Evolutionary conservation across 345 rosid genomes (phyloP).

Genomic region (Capsella bursapastoris): DNA sequence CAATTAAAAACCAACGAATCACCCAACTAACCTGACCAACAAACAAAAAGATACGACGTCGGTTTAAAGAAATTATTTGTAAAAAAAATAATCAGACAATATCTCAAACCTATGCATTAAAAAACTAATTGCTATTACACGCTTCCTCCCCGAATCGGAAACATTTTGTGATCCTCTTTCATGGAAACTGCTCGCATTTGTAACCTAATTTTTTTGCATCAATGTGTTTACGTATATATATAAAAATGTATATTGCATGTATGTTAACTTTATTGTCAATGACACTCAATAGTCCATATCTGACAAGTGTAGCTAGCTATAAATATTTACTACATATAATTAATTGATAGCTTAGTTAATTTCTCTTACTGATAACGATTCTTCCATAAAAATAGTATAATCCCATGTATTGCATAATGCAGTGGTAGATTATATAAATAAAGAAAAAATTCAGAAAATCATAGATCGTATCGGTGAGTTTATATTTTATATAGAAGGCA

Average conservation of each 20-base stretch:
- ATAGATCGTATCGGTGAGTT: slow-evolving; percentile 29
- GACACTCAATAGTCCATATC: background rate
- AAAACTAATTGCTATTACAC: slow-evolving; percentile 33
- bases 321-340: background rate
- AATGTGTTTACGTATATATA: background rate
- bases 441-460: too few relatives aligned
- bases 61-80: slow-evolving; percentile 23
- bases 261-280: slow-evolving; percentile 16
- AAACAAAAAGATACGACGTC: slow-evolving; percentile 40
- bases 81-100: slow-evolving; percentile 28
- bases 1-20: slow-evolving; percentile 39
- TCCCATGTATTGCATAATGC: too few relatives aligned
- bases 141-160: slow-evolving; percentile 36
- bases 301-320: background rate
- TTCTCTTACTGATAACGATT: slow-evolving; percentile 6
- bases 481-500: slow-evolving; percentile 3
- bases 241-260: slow-evolving; percentile 1
- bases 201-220: slow-evolving; percentile 7
- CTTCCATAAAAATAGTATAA: background rate
- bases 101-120: slow-evolving; percentile 29
- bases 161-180: slow-evolving; percentile 36
- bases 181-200: slow-evolving; percentile 37
- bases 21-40: slow-evolving; percentile 43
- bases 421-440: too few relatives aligned
- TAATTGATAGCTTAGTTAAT: background rate